Evolutionary conservation across 768 basidiomycete species (phyloP).

Genomic region (Pleurotus tuoliensis): DNA sequence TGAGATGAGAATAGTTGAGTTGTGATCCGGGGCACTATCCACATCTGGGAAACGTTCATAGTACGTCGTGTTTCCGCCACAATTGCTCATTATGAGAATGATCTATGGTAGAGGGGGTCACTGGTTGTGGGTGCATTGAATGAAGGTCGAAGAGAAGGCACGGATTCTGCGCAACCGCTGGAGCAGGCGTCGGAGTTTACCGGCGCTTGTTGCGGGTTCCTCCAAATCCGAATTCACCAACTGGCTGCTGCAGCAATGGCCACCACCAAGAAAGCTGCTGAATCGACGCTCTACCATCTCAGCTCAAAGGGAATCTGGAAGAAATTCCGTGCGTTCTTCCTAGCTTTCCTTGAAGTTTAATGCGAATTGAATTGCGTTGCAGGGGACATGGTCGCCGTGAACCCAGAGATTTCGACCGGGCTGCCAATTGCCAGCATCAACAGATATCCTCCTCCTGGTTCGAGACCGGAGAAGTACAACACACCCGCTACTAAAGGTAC

Average conservation of each 20-base stretch:
- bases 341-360: not conserved
- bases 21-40: no score
- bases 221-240: not conserved
- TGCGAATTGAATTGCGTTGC: constrained; percentile 10
- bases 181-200: not conserved
- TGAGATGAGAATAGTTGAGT: no score
- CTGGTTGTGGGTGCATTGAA: not conserved
- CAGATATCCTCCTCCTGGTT: constrained; percentile 86
- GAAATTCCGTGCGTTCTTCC: constrained; percentile 70
- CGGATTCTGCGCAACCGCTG: not conserved
- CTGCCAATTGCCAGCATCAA: constrained; percentile 71
- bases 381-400: constrained; percentile 84
- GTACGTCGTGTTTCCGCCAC: no score
- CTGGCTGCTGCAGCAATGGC: constrained; percentile 46
- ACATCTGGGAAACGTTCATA: no score
- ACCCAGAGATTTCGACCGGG: constrained; percentile 89
- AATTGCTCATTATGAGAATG: no score
- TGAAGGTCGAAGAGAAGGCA: not conserved
- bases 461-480: constrained; percentile 79
- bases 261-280: constrained; percentile 74
- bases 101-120: no score
- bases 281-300: constrained; percentile 88
- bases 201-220: constrained; percentile 2
- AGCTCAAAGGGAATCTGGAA: constrained; percentile 93
- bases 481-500: constrained; percentile 87